These are phyloP conservation scores for Paxillus ammoniavirescens DNA, from an alignment of 768 basidiomycete species.

Conservation along the genomic window DNA sequence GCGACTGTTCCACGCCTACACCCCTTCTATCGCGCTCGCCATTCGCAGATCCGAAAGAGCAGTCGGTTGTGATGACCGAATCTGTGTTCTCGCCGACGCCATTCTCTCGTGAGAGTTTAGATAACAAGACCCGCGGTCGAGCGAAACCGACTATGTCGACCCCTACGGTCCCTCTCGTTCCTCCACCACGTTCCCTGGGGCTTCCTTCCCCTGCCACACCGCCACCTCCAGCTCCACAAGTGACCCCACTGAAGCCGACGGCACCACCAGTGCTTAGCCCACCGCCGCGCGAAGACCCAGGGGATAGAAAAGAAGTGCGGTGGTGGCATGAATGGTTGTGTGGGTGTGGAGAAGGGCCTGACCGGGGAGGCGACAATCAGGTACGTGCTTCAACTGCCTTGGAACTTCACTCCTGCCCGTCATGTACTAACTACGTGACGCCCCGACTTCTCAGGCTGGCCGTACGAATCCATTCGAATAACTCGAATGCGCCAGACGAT, in stretches of 20 bases:
- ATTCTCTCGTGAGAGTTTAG: neutral
- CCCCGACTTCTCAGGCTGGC: conserved; percentile 51
- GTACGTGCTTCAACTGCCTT: conserved; percentile 34
- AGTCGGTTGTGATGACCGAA: conserved; percentile 17
- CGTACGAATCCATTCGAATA: conserved; percentile 65
- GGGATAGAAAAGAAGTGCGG: conserved; percentile 39
- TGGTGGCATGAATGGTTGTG: conserved; percentile 92
- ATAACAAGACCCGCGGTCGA: neutral
- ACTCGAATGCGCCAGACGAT: neutral
- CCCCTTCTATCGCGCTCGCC: conserved; percentile 20
- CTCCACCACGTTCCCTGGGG: conserved; percentile 57
- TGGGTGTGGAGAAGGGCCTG: conserved; percentile 73
- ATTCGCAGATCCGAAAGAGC: conserved; percentile 38
- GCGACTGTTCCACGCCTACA: neutral
- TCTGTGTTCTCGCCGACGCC: neutral
- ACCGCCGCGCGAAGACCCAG: conserved; percentile 17
- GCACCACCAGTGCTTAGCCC: conserved; percentile 30
- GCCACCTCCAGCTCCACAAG: conserved; percentile 43
- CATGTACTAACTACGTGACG: neutral
- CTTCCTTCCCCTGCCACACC: conserved; percentile 62
- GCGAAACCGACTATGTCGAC: conserved; percentile 20
- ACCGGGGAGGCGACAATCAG: conserved; percentile 72
- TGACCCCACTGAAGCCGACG: conserved; percentile 35
- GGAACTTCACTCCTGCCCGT: neutral
- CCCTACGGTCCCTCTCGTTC: conserved; percentile 26